A percentile compares a stretch with the other conserved stretches of the same genome.
Evolutionary conservation across 2,329 filamentous ascomycete species (phyloP).

Genomic region (Scedosporium minutisporum): DNA sequence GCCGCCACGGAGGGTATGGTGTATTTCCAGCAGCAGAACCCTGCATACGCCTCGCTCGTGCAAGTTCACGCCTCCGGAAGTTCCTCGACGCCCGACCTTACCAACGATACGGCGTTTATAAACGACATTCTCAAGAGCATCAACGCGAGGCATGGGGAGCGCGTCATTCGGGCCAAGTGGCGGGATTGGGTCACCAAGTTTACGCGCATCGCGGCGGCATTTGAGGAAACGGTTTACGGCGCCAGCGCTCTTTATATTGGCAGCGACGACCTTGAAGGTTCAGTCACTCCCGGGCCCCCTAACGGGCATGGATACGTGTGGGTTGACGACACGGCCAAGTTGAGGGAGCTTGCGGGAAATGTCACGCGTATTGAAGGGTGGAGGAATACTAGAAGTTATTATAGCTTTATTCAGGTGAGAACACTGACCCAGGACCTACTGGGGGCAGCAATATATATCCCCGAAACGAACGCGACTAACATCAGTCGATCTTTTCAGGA

Average conservation of each 20-base stretch:
- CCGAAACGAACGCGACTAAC: constrained; percentile 10
- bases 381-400: constrained; percentile 92
- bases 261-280: constrained; percentile 57
- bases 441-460: neutral
- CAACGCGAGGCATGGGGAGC: constrained; percentile 75
- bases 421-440: neutral
- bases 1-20: constrained; percentile 73
- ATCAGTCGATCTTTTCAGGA: constrained; percentile 46
- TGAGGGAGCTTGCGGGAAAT: constrained; percentile 81
- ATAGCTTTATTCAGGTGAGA: constrained; percentile 78
- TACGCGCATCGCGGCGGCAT: constrained; percentile 81
- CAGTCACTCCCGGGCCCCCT: constrained; percentile 45
- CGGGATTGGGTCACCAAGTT: constrained; percentile 92
- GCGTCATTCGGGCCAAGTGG: constrained; percentile 85
- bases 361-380: constrained; percentile 92
- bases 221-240: constrained; percentile 92
- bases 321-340: constrained; percentile 70
- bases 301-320: constrained; percentile 92
- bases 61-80: constrained; percentile 25
- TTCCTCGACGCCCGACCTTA: constrained; percentile 51
- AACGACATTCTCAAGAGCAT: constrained; percentile 76
- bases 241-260: constrained; percentile 83
- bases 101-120: constrained; percentile 85
- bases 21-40: constrained; percentile 79
- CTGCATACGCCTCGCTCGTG: constrained; percentile 41